phyloP scores from a whole-genome alignment of 805 yeast genomes.

The Candida corydali region DNA sequence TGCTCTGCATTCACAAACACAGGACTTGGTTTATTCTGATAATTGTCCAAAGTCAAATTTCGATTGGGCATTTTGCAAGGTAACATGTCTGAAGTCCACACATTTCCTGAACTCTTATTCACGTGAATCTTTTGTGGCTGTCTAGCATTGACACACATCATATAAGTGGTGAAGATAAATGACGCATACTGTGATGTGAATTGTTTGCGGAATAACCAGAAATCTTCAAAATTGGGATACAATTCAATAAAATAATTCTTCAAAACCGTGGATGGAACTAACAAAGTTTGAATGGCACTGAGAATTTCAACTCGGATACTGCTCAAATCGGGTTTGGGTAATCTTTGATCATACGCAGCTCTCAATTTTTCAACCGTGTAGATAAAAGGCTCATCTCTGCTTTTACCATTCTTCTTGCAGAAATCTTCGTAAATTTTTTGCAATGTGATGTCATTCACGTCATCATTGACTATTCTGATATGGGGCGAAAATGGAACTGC shows the following conservation, averaged over 20 bases:
- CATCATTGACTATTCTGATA: constrained; percentile 84
- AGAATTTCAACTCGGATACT: constrained; percentile 89
- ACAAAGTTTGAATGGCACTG: constrained; percentile 80
- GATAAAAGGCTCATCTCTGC: constrained; percentile 86
- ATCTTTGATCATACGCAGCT: constrained; percentile 88
- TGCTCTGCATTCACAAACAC: constrained; percentile 86
- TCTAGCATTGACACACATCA: constrained; percentile 90
- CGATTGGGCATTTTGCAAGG: constrained; percentile 76
- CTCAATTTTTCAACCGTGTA: constrained; percentile 81
- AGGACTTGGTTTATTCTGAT: constrained; percentile 62
- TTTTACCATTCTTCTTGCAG: constrained; percentile 68
- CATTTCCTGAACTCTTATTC: constrained; percentile 76
- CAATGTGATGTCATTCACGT: constrained; percentile 67
- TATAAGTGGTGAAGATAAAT: constrained; percentile 84
- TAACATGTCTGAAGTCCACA: constrained; percentile 93
- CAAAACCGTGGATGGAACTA: constrained; percentile 82
- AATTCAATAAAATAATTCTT: constrained; percentile 69
- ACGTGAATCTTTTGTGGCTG: constrained; percentile 92
- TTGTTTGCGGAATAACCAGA: constrained; percentile 95
- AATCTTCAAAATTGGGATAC: constrained; percentile 81
- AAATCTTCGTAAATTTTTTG: constrained; percentile 84
- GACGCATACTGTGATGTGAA: constrained; percentile 94
- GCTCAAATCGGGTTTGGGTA: constrained; percentile 88
- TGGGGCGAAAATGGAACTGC: constrained; percentile 95
- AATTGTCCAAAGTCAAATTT: constrained; percentile 45